A percentile compares a stretch with the other conserved stretches of the same genome.
These are phyloP conservation scores for Brasilioporus rufonigricans DNA, from an alignment of 768 basidiomycete species.

Conservation along the genomic window DNA sequence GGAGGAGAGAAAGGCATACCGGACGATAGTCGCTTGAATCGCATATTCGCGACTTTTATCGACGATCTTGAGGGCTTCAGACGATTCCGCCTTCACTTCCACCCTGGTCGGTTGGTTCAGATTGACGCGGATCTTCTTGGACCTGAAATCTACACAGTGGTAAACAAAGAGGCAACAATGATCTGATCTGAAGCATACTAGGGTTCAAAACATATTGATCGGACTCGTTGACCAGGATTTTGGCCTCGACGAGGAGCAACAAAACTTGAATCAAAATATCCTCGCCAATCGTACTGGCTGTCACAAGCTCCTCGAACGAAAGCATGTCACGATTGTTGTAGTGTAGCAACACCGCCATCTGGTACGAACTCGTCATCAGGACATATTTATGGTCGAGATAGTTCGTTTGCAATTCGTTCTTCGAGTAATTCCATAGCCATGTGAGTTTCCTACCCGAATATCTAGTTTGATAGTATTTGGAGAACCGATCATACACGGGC, in stretches of 20 bases:
- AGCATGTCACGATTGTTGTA: slow-evolving; percentile 92
- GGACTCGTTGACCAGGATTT: slow-evolving; percentile 81
- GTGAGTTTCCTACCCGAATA: slow-evolving; percentile 94
- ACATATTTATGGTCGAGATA: slow-evolving; percentile 95
- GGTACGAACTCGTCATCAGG: too few relatives aligned
- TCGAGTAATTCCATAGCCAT: slow-evolving; percentile 98
- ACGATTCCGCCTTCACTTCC: too few relatives aligned
- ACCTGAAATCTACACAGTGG: background rate
- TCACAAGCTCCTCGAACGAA: slow-evolving; percentile 72
- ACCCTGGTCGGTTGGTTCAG: too few relatives aligned
- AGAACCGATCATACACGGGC: slow-evolving; percentile 87
- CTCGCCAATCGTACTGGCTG: slow-evolving; percentile 78
- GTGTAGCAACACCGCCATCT: slow-evolving; percentile 90
- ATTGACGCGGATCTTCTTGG: too few relatives aligned
- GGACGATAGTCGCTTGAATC: slow-evolving; percentile 92
- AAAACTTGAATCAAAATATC: slow-evolving; percentile 71
- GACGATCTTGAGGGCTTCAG: slow-evolving; percentile 89
- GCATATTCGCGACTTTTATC: slow-evolving; percentile 97
- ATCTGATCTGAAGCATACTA: slow-evolving; percentile 34
- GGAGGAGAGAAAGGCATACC: slow-evolving; percentile 35
- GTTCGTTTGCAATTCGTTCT: slow-evolving; percentile 93
- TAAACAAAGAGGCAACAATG: background rate
- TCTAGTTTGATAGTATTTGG: slow-evolving; percentile 89
- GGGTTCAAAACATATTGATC: too few relatives aligned
- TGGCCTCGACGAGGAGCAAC: slow-evolving; percentile 76